Evolutionary conservation across 148 eudicot genomes (phyloP).

Genomic region (Euryodendron excelsum): DNA sequence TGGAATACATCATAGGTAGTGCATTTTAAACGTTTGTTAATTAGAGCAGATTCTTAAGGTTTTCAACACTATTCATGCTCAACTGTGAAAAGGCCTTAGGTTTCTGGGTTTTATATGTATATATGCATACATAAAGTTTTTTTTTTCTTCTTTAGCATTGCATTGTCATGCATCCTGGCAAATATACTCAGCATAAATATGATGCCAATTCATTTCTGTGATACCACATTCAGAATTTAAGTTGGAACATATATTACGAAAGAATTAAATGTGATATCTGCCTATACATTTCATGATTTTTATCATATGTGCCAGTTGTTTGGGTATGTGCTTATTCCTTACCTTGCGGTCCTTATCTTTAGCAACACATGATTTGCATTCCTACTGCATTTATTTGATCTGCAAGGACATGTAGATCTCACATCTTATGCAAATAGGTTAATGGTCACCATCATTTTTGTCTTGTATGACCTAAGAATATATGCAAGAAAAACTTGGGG

Average conservation of each 20-base stretch:
- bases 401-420: not conserved
- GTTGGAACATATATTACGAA: not conserved
- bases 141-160: not conserved
- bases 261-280: not conserved
- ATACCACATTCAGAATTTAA: not conserved
- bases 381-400: not conserved
- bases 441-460: not conserved
- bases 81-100: not conserved
- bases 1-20: not conserved
- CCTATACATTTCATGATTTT: not conserved
- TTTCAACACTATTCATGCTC: not conserved
- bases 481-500: not conserved
- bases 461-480: not conserved
- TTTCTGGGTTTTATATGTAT: not conserved
- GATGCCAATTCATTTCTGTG: not conserved
- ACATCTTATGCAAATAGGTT: not conserved
- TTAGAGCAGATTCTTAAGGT: not conserved
- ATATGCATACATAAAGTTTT: not conserved
- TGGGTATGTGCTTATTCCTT: not conserved
- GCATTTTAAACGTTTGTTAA: not conserved
- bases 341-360: too few relatives aligned
- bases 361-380: not conserved
- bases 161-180: not conserved
- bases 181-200: not conserved
- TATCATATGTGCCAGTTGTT: not conserved